These are phyloP conservation scores for Kuraishia hungarica DNA, from an alignment of 805 yeast genomes.

Conservation along the genomic window DNA sequence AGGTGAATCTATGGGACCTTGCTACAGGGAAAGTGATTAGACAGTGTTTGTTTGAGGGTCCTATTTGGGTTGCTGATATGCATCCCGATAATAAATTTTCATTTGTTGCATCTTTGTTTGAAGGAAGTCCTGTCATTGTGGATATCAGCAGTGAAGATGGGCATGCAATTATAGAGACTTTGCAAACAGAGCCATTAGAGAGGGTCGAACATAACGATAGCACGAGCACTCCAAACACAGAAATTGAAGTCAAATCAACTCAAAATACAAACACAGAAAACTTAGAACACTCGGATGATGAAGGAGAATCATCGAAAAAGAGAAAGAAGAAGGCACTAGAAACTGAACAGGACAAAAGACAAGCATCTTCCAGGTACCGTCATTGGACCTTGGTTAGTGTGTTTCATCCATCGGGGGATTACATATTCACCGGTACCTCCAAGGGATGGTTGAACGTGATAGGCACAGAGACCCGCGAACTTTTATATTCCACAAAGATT, in stretches of 20 bases:
- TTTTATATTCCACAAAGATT: conserved; percentile 39
- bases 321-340: conserved; percentile 3
- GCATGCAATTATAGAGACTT: conserved; percentile 4
- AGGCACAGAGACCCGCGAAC: conserved; percentile 11
- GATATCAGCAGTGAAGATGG: conserved; percentile 21
- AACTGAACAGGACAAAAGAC: conserved; percentile 1
- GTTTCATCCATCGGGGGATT: conserved; percentile 45
- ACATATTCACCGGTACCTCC: conserved; percentile 66
- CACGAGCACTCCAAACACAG: background rate
- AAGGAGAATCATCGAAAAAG: conserved; percentile 4
- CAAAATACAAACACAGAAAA: conserved; percentile 3
- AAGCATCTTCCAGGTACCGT: conserved; percentile 10
- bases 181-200: conserved; percentile 13
- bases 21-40: conserved; percentile 29
- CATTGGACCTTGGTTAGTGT: conserved; percentile 42
- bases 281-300: conserved; percentile 12
- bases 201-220: conserved; percentile 7
- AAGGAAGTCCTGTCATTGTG: conserved; percentile 49
- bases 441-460: conserved; percentile 67
- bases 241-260: background rate
- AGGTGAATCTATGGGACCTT: conserved; percentile 74
- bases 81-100: conserved; percentile 37
- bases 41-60: conserved; percentile 49
- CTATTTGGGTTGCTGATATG: conserved; percentile 63
- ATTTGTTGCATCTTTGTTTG: conserved; percentile 60